Percentiles rank a stretch among this genome's conserved stretches.
These are phyloP conservation scores for Strigomonas galati DNA, from an alignment of 208 protist genomes.

Conservation along the genomic window DNA sequence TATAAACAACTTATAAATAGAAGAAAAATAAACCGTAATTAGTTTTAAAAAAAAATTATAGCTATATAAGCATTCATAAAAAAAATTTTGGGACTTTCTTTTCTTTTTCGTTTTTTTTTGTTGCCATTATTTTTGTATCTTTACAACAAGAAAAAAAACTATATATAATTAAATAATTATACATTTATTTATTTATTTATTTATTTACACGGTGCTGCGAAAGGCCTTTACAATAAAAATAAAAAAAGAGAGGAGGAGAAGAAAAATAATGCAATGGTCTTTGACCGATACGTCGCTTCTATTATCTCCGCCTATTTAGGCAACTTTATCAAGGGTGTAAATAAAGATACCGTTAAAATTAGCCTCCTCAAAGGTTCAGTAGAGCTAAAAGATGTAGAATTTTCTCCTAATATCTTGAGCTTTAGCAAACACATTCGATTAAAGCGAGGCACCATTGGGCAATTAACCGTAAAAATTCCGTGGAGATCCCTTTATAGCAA, in stretches of 20 bases:
- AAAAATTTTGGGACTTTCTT: no score
- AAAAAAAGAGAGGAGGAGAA: background rate
- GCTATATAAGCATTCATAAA: no score
- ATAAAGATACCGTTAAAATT: conserved; percentile 48
- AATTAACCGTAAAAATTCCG: conserved; percentile 48
- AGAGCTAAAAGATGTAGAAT: conserved; percentile 60
- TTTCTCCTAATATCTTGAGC: conserved; percentile 30
- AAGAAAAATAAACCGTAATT: conserved; percentile 1
- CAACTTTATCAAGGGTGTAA: conserved; percentile 57
- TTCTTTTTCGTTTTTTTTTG: conserved; percentile 3
- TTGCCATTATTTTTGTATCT: conserved; percentile 4
- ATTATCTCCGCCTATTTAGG: conserved; percentile 54
- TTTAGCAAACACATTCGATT: conserved; percentile 33
- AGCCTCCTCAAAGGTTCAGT: conserved; percentile 56
- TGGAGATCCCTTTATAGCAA: conserved; percentile 58
- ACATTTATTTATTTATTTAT: no score
- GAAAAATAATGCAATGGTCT: conserved; percentile 48
- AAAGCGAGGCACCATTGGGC: conserved; percentile 34
- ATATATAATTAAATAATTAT: no score
- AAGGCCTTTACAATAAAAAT: background rate
- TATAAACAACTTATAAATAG: background rate
- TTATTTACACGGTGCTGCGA: no score
- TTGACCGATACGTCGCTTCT: conserved; percentile 51
- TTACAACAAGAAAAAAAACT: no score
- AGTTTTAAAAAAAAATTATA: no score